phyloP scores from a whole-genome alignment of 768 basidiomycete genomes.

The Clitopilus hobsonii region DNA sequence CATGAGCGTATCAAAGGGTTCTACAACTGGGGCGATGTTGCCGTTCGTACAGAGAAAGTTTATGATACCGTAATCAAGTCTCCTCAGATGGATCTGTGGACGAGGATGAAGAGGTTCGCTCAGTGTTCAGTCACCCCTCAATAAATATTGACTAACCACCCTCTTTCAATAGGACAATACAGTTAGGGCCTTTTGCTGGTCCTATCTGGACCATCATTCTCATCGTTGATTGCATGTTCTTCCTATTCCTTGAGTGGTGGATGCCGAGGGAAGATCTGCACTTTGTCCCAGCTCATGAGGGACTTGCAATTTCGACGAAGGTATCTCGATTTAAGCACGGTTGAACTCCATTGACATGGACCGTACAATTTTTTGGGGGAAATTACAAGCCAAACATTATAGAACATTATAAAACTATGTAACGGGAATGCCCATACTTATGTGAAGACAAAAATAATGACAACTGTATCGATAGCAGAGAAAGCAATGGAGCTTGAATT shows the following conservation, averaged over 20 bases:
- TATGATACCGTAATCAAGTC: conserved; percentile 66
- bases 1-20: conserved; percentile 77
- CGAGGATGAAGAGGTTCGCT: conserved; percentile 66
- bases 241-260: conserved; percentile 79
- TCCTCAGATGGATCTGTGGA: conserved; percentile 65
- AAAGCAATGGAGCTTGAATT: conserved; percentile 4
- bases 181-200: conserved; percentile 76
- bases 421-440: no score
- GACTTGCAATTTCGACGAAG: neutral
- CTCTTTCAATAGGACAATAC: conserved; percentile 54
- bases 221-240: conserved; percentile 87
- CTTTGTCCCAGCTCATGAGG: conserved; percentile 40
- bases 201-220: conserved; percentile 86
- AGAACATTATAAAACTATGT: no score
- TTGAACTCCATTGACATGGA: neutral
- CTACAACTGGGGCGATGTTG: conserved; percentile 83
- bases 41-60: conserved; percentile 77
- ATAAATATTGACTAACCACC: neutral
- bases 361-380: no score
- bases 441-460: neutral
- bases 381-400: no score
- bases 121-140: no score
- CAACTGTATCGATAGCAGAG: neutral
- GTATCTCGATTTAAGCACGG: neutral
- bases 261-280: conserved; percentile 76